These are phyloP conservation scores for Croton laevigatus DNA, from an alignment of 441 rosid species.

Conservation along the genomic window DNA sequence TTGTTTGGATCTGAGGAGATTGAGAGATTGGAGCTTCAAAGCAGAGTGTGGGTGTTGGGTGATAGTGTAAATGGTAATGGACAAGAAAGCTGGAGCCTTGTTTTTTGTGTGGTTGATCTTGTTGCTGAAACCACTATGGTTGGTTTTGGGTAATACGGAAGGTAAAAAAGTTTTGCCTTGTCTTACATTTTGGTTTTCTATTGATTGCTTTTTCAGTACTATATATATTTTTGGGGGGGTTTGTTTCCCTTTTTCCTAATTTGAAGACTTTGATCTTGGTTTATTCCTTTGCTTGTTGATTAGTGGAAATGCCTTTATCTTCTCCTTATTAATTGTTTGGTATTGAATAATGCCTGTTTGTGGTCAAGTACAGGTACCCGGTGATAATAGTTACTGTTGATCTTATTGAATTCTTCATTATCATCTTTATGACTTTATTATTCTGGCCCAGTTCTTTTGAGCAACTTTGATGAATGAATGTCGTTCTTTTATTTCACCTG, in stretches of 20 bases:
- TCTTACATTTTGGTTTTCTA: background rate
- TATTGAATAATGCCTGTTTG: constrained; percentile 9
- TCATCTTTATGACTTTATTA: constrained; percentile 12
- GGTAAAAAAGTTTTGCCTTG: constrained; percentile 33
- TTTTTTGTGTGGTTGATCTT: constrained; percentile 47
- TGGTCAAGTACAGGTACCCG: constrained; percentile 13
- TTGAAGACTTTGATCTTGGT: constrained; percentile 24
- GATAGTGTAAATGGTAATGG: constrained; percentile 37
- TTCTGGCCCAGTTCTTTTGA: background rate
- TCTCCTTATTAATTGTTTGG: background rate
- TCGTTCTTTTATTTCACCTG: constrained; percentile 14
- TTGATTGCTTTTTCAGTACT: background rate
- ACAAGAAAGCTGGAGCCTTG: constrained; percentile 31
- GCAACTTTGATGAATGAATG: constrained; percentile 4
- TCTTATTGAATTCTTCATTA: constrained; percentile 16
- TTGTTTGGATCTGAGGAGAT: constrained; percentile 77
- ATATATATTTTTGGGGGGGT: background rate
- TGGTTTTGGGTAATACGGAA: constrained; percentile 72
- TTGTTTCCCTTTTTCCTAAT: constrained; percentile 2
- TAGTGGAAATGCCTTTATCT: constrained; percentile 16
- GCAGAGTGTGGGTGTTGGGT: constrained; percentile 15
- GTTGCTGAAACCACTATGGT: constrained; percentile 37
- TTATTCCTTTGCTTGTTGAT: constrained; percentile 20
- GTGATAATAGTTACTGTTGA: constrained; percentile 13
- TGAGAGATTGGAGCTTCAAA: constrained; percentile 23